Conservation (phyloP, 2,329 filamentous ascomycete species). For the Didymella pinodella region DNA sequence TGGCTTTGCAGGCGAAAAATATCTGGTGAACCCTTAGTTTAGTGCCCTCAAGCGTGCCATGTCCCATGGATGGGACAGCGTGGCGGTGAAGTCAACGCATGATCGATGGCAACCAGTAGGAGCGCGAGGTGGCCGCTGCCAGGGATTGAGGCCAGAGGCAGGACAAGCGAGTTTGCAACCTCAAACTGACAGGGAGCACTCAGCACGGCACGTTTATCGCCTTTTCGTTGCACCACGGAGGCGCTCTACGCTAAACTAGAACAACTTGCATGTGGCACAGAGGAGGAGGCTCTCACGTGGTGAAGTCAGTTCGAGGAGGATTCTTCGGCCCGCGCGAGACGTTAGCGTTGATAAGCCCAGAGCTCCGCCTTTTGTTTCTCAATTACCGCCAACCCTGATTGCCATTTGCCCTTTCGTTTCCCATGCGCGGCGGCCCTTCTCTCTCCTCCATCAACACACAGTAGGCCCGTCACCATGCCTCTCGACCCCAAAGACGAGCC, state of each 20-base stretch:
- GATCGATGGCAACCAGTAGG: slow-evolving; percentile 2
- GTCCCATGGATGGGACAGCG: neutral
- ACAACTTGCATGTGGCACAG: slow-evolving; percentile 31
- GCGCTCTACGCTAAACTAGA: slow-evolving; percentile 13
- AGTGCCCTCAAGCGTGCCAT: slow-evolving; percentile 12
- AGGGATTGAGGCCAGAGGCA: slow-evolving; percentile 16
- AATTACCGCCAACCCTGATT: slow-evolving; percentile 21
- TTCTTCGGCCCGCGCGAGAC: slow-evolving; percentile 19
- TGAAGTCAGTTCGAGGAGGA: slow-evolving; percentile 18
- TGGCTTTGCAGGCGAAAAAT: neutral
- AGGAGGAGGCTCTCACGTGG: slow-evolving; percentile 24
- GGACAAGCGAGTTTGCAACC: slow-evolving; percentile 26
- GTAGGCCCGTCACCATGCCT: slow-evolving; percentile 37
- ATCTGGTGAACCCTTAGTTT: neutral
- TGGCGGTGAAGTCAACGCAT: slow-evolving; percentile 1
- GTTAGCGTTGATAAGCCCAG: slow-evolving; percentile 24
- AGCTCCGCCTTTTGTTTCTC: slow-evolving; percentile 22
- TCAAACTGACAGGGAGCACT: slow-evolving; percentile 17
- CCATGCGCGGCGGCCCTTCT: slow-evolving; percentile 26
- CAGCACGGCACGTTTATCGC: slow-evolving; percentile 18
- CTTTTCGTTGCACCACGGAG: slow-evolving; percentile 22
- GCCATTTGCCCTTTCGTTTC: slow-evolving; percentile 21
- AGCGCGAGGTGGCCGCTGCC: slow-evolving; percentile 4
- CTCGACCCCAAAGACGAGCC: slow-evolving; percentile 46
- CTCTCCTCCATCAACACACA: slow-evolving; percentile 22